A percentile compares a stretch with the other conserved stretches of the same genome.
phyloP scores from a whole-genome alignment of 768 basidiomycete species.

The Macrolepiota albuminosa region DNA sequence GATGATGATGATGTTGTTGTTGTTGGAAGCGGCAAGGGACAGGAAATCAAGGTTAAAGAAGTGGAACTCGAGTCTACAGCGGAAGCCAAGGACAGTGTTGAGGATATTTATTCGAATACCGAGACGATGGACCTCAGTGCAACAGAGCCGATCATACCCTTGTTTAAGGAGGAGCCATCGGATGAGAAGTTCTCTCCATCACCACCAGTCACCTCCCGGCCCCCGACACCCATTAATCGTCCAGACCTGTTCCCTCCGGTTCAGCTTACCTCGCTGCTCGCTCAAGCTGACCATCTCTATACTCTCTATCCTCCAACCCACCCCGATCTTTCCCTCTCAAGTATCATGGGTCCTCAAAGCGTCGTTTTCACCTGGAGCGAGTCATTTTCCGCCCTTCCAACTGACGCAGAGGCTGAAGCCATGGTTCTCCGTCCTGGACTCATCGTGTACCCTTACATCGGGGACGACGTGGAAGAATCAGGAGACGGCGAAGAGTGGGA shows the following conservation, averaged over 20 bases:
- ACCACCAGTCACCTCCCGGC: not conserved
- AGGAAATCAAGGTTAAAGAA: not conserved
- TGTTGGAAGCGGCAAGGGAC: too few species aligned
- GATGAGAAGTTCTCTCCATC: not conserved
- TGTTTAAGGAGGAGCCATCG: not conserved
- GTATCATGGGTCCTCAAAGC: constrained; percentile 77
- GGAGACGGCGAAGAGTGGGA: constrained; percentile 14
- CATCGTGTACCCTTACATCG: constrained; percentile 49
- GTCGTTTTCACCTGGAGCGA: constrained; percentile 74
- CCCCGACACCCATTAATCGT: not conserved
- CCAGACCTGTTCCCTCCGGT: constrained; percentile 1
- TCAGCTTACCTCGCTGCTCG: constrained; percentile 46
- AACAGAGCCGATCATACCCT: not conserved
- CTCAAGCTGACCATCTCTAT: constrained; percentile 54
- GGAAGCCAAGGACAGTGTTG: not conserved
- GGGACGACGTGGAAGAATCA: constrained; percentile 21
- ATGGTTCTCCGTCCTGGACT: constrained; percentile 53
- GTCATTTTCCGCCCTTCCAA: constrained; percentile 33
- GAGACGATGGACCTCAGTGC: not conserved
- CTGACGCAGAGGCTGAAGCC: constrained; percentile 53
- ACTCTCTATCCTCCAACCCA: constrained; percentile 56
- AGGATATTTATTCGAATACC: not conserved
- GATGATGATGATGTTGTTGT: too few species aligned
- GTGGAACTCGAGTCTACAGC: not conserved
- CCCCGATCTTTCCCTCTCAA: constrained; percentile 43